These are phyloP conservation scores for Lasiosphaeriaceae sp. DNA, from an alignment of 495 filamentous ascomycete genomes.

Conservation along the genomic window DNA sequence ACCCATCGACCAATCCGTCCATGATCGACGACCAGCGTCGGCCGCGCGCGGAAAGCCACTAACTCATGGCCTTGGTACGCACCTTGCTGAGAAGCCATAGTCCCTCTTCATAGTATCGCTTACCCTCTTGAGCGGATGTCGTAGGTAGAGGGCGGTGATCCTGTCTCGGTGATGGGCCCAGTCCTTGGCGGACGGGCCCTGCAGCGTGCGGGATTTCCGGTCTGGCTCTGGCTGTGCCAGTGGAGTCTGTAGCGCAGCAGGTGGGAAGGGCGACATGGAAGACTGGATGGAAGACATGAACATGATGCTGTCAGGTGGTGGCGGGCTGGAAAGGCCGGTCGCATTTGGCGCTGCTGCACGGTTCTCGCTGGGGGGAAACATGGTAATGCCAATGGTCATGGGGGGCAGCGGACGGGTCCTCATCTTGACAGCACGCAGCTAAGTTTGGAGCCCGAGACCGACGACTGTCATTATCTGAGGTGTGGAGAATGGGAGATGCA, in stretches of 20 bases:
- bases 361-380: constrained; percentile 26
- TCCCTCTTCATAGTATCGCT: constrained; percentile 31
- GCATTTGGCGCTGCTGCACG: constrained; percentile 25
- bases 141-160: constrained; percentile 29
- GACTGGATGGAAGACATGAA: not conserved
- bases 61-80: not conserved
- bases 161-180: constrained; percentile 29
- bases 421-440: not conserved
- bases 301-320: constrained; percentile 2
- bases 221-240: constrained; percentile 14
- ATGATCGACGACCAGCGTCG: not conserved
- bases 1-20: not conserved
- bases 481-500: too few species aligned
- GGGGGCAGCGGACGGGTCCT: not conserved
- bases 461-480: too few species aligned
- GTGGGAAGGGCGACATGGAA: not conserved
- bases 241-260: not conserved
- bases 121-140: constrained; percentile 29
- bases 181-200: constrained; percentile 29
- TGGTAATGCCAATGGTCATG: constrained; percentile 15
- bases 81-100: constrained; percentile 34
- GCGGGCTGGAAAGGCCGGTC: constrained; percentile 13
- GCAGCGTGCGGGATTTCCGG: constrained; percentile 26
- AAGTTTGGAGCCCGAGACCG: too few species aligned
- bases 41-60: too few species aligned